Conservation (phyloP, 768 basidiomycete genomes). For the Favolaschia claudopus region DNA sequence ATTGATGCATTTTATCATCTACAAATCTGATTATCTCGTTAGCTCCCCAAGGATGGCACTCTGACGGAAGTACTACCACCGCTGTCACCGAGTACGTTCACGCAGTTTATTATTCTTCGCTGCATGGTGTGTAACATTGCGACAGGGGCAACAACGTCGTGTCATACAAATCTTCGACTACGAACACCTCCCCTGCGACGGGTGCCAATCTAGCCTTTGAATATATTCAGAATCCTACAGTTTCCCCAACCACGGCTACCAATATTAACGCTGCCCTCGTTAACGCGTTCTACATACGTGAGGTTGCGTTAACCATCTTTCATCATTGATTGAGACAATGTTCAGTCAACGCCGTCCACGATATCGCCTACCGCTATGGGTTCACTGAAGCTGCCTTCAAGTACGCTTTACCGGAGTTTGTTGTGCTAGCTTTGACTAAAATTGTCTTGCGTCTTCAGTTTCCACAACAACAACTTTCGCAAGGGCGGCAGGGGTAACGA, state of each 20-base stretch:
- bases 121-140: not conserved
- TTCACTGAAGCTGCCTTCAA: constrained; percentile 66
- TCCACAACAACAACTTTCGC: no score
- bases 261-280: constrained; percentile 61
- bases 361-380: constrained; percentile 47
- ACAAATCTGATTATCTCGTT: no score
- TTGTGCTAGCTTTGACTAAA: no score
- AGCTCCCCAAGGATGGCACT: constrained; percentile 56
- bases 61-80: constrained; percentile 19
- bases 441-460: no score
- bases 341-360: constrained; percentile 63
- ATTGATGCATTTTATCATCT: no score
- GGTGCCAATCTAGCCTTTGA: constrained; percentile 47
- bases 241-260: constrained; percentile 42
- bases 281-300: constrained; percentile 66
- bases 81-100: constrained; percentile 32
- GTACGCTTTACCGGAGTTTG: no score
- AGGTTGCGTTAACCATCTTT: no score
- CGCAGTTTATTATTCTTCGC: not conserved
- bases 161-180: constrained; percentile 35
- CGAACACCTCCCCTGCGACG: constrained; percentile 46
- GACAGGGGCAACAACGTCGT: constrained; percentile 45
- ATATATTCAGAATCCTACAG: constrained; percentile 40
- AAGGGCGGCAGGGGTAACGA: no score
- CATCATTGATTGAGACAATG: no score